Percentiles rank a stretch among this genome's conserved stretches.
Conservation (phyloP, 106 monocot species). For the Cymbidium sinense region DNA sequence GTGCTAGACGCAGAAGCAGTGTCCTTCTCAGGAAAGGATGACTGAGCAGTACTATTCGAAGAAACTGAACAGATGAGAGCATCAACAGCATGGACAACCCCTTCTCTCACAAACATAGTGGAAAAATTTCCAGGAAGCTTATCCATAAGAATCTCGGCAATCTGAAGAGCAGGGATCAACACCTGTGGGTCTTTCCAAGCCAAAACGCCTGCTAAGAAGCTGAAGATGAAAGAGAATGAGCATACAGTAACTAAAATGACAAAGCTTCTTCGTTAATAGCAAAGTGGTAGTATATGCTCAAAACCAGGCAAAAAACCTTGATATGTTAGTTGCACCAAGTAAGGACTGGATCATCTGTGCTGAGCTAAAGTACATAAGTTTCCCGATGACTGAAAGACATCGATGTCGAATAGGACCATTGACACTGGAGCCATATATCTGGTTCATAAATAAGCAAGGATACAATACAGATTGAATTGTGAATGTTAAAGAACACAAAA, state of each 20-base stretch:
- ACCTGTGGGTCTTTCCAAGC: slow-evolving; percentile 99
- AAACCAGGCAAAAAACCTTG: slow-evolving; percentile 43
- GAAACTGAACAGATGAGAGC: slow-evolving; percentile 55
- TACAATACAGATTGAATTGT: neutral
- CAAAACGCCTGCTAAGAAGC: slow-evolving; percentile 93
- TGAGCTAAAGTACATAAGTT: slow-evolving; percentile 90
- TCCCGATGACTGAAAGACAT: slow-evolving; percentile 84
- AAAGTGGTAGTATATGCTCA: neutral
- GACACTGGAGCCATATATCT: slow-evolving; percentile 96
- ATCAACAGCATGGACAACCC: slow-evolving; percentile 95
- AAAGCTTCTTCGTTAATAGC: neutral
- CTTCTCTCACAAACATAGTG: slow-evolving; percentile 95
- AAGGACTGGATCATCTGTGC: slow-evolving; percentile 86
- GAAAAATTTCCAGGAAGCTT: slow-evolving; percentile 89
- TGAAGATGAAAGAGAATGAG: slow-evolving; percentile 19
- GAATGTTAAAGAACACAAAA: neutral
- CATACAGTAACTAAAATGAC: neutral
- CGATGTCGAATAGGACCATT: slow-evolving; percentile 86
- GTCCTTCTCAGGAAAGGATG: slow-evolving; percentile 48
- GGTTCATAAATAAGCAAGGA: slow-evolving; percentile 1
- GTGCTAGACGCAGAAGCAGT: slow-evolving; percentile 32
- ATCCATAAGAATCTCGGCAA: slow-evolving; percentile 90
- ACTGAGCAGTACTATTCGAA: slow-evolving; percentile 34
- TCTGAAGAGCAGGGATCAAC: slow-evolving; percentile 87
- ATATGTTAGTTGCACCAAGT: slow-evolving; percentile 68